Percentiles rank a stretch among this genome's conserved stretches.
These are phyloP conservation scores for Fusarium clavum DNA, from an alignment of 2,329 filamentous ascomycete species.

Conservation along the genomic window DNA sequence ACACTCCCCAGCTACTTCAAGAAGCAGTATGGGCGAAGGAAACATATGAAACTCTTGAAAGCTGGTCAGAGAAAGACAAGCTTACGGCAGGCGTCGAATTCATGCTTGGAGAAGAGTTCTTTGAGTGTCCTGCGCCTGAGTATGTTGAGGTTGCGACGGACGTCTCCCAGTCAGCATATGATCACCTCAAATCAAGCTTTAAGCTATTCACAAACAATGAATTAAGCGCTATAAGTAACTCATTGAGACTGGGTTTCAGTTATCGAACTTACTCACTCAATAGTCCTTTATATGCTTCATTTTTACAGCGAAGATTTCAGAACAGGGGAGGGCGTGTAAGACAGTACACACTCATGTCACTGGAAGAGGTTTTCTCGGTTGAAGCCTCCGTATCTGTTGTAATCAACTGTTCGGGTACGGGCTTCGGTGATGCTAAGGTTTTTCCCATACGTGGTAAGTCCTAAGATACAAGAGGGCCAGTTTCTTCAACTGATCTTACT, in stretches of 20 bases:
- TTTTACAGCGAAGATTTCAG: conserved; percentile 1
- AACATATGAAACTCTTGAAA: neutral
- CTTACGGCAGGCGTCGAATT: neutral
- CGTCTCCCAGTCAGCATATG: neutral
- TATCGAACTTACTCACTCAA: conserved; percentile 10
- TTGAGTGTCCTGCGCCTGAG: neutral
- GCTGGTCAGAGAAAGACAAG: conserved; percentile 2
- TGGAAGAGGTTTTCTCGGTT: neutral
- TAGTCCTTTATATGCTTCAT: neutral
- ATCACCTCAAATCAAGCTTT: neutral
- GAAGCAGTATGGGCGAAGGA: neutral
- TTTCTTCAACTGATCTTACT: neutral
- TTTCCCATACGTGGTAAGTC: conserved; percentile 3
- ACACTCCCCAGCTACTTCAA: neutral
- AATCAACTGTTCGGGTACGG: conserved; percentile 4
- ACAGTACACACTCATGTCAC: neutral
- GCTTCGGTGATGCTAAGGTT: neutral
- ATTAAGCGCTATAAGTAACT: neutral
- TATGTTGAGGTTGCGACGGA: neutral
- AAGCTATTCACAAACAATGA: neutral
- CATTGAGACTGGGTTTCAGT: neutral
- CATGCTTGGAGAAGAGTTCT: conserved; percentile 4
- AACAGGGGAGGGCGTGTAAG: neutral
- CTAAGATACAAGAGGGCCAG: accelerated
- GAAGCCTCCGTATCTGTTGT: neutral